Evolutionary conservation across 805 yeast species (phyloP), one percentile per base, ranked within the genome.

Genomic region (Candida nitratophila): DNA sequence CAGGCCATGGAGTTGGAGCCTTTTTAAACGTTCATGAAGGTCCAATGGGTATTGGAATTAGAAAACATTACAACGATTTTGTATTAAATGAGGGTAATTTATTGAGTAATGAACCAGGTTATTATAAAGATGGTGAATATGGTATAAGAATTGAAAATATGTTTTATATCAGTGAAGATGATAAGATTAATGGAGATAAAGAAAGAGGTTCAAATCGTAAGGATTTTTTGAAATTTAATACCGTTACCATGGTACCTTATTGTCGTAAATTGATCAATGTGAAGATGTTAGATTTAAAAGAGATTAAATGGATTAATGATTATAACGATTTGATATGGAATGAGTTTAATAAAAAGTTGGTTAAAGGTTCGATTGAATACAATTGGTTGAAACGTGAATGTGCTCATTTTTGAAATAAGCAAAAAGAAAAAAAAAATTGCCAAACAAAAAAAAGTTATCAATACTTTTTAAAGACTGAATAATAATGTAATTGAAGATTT

Each of bases 1-100:
- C 85, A 5, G 78, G 83, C 0, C 85, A 79, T 58, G 85, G 85
- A 3, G 69, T 79, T 43, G 83, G 81, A n/a, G 63, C 80, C 1
- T 79, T 64, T 54, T 72, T 79, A 43, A 75, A 76, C 51, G 83
- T 79, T 38, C 84, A 79, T 51, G 82, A 79, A 47, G 79, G 81
- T 20, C 84, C 83, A 20, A 71, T 77, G 47, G 81, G 81, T n/a
- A 75, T 77, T 52, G 79, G 82, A 1, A 71, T 76, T 47, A 63
- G 78, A 49, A 73, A 76, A 27, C 68, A 66, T 44, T 76, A 77
- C 30, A 71, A 76, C 39, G 55, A 60, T 21, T 58, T 65, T 37
- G 53, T 65, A 0, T 66, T 79, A 45, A 62, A 70, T 52, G 69
- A 74, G 2, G 85, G 85, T 3, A 75, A 78, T 51, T 59, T 79